Evolutionary conservation across 1,284 basidiomycete genomes (phyloP), one percentile per base, ranked within the genome.

Genomic region (Tilletiopsis washingtonensis): DNA sequence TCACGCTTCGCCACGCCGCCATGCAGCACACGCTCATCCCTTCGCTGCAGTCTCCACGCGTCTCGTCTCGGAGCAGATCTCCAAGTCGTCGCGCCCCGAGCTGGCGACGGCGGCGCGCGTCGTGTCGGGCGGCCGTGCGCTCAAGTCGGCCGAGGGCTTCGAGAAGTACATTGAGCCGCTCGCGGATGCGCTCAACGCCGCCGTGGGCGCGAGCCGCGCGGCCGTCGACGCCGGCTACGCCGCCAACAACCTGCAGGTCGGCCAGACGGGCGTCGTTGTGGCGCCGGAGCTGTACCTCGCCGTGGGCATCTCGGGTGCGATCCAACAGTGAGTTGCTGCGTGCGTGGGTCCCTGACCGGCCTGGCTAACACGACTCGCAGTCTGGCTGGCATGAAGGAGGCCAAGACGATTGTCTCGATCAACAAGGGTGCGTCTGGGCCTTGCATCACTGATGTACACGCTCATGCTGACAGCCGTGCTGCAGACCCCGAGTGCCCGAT

Each of bases 381-480:
- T 78, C 78, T 98, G 56, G 94, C 94, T 24, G 94, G 94, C 26
- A 99, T 98, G 94, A 98, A 98, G 76, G 94, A 98, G 75, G 91
- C 88, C 17, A 98, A 98, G 78, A 80, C 96, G 65, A 99, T 99
- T 61, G 91, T 96, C 24, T 93, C 94, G 5, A 83, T 98, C 64
- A 99, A 99, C 80, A 99, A 99, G 81, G 89, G 83, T 49, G 46
- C 71, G n/a, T n/a, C n/a, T n/a, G n/a, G n/a, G n/a, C n/a, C n/a
- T 54, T 12, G 3, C 17, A 14, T 36, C 34, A 14, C n/a, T 36
- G 14, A 14, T 36, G 34, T 36, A n/a, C 34, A 36, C 34, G 40
- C 15, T 12, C 23, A 14, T 11, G 5, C 4, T 5, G 15, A 12
- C 27, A 15, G 15, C n/a, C 20, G 37, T 47, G 34, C 36, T 12